phyloP scores from a whole-genome alignment of 2,329 filamentous ascomycete genomes.

The Sporothrix curviconia region DNA sequence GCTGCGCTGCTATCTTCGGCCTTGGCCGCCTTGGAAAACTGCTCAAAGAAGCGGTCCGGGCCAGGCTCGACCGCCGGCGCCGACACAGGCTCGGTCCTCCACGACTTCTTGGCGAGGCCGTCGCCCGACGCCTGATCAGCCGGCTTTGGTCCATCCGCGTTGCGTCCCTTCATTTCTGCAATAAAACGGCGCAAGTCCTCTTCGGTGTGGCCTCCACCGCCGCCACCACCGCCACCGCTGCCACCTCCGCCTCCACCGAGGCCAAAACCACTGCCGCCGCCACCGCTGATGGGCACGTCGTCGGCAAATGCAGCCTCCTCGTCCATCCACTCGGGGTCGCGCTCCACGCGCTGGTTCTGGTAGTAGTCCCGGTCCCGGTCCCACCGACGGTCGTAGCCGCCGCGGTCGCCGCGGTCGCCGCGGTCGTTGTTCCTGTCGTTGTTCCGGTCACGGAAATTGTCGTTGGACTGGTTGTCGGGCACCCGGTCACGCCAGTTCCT shows the following conservation, averaged over 20 bases:
- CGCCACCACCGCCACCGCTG: conserved; percentile 24
- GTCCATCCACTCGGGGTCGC: conserved; percentile 89
- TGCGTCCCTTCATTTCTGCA: conserved; percentile 72
- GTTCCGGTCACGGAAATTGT: conserved; percentile 34
- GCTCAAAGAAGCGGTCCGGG: conserved; percentile 69
- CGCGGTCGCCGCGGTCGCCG: conserved; percentile 45
- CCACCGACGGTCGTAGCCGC: conserved; percentile 44
- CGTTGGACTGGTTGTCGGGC: conserved; percentile 31
- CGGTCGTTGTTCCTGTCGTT: conserved; percentile 17
- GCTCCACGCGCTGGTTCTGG: conserved; percentile 49
- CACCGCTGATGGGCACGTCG: neutral
- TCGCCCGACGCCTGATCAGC: conserved; percentile 29
- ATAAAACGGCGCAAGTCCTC: conserved; percentile 95
- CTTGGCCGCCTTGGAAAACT: conserved; percentile 32
- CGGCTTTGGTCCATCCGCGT: conserved; percentile 15
- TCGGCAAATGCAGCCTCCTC: conserved; percentile 29
- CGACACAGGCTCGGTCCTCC: conserved; percentile 48
- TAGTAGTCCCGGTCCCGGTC: conserved; percentile 40
- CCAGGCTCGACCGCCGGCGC: conserved; percentile 59
- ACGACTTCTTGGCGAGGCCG: conserved; percentile 45
- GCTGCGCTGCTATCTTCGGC: conserved; percentile 33
- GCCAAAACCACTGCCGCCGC: conserved; percentile 28
- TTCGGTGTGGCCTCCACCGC: conserved; percentile 69
- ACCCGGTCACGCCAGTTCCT: conserved; percentile 57
- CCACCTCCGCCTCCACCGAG: neutral